Conservation (phyloP, 441 rosid species). For the Brassica hybrid region DNA sequence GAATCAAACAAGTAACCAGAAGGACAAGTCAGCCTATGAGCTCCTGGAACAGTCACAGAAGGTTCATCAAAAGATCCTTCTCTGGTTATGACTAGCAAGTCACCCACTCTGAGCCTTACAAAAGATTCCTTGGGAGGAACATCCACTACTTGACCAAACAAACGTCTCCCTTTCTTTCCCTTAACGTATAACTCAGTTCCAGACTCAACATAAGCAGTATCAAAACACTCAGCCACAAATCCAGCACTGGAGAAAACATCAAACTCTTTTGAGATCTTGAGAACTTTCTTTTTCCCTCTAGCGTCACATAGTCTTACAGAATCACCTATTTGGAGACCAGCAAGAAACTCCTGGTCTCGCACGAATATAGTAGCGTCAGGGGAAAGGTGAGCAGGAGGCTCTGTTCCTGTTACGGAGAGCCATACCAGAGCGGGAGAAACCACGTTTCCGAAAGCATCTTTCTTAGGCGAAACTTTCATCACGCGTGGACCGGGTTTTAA, state of each 20-base stretch:
- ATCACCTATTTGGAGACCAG: constrained; percentile 56
- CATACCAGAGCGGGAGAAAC: constrained; percentile 62
- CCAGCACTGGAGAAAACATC: constrained; percentile 62
- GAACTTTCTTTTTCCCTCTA: constrained; percentile 62
- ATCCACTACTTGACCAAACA: constrained; percentile 56
- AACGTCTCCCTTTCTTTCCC: constrained; percentile 53
- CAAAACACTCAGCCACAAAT: constrained; percentile 59
- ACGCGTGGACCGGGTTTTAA: constrained; percentile 67
- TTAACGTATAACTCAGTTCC: constrained; percentile 54
- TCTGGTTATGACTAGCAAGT: constrained; percentile 57
- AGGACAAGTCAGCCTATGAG: constrained; percentile 58
- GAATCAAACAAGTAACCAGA: constrained; percentile 72
- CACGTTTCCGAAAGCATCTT: constrained; percentile 59
- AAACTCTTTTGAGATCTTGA: constrained; percentile 51
- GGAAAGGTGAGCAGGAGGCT: constrained; percentile 61
- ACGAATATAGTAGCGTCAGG: constrained; percentile 57
- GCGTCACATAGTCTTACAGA: constrained; percentile 56
- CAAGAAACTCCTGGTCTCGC: constrained; percentile 51
- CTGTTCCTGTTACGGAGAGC: constrained; percentile 57
- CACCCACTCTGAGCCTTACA: constrained; percentile 67
- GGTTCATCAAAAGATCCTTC: constrained; percentile 45
- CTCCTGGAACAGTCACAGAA: constrained; percentile 40
- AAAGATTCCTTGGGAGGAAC: constrained; percentile 63
- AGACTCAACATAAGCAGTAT: constrained; percentile 60
- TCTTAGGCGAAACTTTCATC: constrained; percentile 63